phyloP scores from a whole-genome alignment of 768 basidiomycete species.

The Suillus fuscotomentosus region DNA sequence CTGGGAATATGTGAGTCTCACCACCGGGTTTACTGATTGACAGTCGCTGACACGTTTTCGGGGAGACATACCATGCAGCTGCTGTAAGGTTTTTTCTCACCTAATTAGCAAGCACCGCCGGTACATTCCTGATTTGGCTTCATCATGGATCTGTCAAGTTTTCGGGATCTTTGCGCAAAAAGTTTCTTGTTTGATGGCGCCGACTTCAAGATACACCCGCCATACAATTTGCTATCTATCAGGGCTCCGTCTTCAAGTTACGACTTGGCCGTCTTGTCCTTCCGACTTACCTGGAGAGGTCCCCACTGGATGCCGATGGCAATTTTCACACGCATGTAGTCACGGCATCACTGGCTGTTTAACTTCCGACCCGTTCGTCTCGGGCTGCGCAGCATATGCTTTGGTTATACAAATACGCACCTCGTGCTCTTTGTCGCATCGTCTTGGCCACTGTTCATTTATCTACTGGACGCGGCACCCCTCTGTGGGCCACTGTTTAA shows the following conservation, averaged over 20 bases:
- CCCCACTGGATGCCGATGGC: neutral
- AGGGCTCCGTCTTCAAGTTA: neutral
- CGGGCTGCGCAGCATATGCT: no score
- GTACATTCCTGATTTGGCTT: no score
- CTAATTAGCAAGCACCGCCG: no score
- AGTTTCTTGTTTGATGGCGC: neutral
- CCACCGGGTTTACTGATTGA: no score
- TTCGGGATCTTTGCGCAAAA: neutral
- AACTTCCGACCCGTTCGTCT: neutral
- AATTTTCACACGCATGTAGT: neutral
- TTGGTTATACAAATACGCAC: neutral
- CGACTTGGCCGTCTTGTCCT: neutral
- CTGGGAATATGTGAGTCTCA: no score
- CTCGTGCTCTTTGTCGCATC: neutral
- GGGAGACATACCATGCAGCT: no score
- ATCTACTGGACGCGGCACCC: neutral
- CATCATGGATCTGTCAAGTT: neutral
- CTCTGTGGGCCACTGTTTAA: neutral
- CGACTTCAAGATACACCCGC: neutral
- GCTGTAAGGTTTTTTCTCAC: no score
- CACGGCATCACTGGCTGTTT: neutral
- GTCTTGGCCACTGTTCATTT: neutral
- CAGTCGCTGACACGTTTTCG: no score
- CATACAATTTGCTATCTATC: neutral
- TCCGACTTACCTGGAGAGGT: neutral